Conservation (phyloP, 2,329 filamentous ascomycete species). For the Fusarium avenaceum region DNA sequence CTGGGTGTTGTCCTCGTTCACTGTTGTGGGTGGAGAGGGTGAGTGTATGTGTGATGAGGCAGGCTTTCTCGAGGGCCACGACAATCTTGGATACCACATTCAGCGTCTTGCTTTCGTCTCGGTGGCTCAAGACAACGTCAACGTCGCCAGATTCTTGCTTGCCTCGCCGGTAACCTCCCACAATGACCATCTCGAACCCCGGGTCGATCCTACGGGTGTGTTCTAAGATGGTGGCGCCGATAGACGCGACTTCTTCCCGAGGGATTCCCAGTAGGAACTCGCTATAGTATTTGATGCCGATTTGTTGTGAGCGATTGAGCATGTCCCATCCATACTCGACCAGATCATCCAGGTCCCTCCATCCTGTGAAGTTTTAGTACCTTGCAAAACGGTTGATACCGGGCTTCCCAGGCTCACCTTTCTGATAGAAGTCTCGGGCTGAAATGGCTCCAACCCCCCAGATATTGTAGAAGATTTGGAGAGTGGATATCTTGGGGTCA, state of each 20-base stretch:
- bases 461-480: conserved; percentile 83
- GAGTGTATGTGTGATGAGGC: conserved; percentile 86
- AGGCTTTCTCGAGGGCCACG: conserved; percentile 73
- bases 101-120: conserved; percentile 74
- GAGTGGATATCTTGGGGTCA: conserved; percentile 73
- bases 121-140: conserved; percentile 87
- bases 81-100: conserved; percentile 82
- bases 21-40: conserved; percentile 77
- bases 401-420: conserved; percentile 54
- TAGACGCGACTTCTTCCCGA: conserved; percentile 78
- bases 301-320: conserved; percentile 86
- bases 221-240: conserved; percentile 71
- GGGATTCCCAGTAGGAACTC: conserved; percentile 82
- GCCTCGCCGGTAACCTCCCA: conserved; percentile 85
- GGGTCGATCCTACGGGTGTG: conserved; percentile 75
- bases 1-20: conserved; percentile 75
- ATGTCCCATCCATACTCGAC: conserved; percentile 83
- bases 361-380: conserved; percentile 61
- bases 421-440: conserved; percentile 83
- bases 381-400: background rate
- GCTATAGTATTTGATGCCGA: conserved; percentile 93
- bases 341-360: conserved; percentile 88
- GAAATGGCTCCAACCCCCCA: conserved; percentile 92
- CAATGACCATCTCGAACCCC: conserved; percentile 71
- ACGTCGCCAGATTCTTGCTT: conserved; percentile 83